Conservation (phyloP, 2,329 filamentous ascomycete genomes). For the Lasiodiplodia citricola region DNA sequence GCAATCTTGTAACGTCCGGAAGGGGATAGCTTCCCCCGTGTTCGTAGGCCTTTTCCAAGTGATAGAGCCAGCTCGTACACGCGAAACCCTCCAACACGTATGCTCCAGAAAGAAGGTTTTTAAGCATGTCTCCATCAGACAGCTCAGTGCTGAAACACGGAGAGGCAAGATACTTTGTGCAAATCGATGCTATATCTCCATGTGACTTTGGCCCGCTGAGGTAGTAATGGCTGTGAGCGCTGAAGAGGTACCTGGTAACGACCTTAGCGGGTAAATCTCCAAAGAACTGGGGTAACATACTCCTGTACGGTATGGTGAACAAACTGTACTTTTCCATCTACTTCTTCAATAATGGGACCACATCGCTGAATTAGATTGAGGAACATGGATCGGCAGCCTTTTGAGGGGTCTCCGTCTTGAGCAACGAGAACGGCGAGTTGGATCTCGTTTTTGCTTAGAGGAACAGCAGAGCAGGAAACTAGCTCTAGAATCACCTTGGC, state of each 20-base stretch:
- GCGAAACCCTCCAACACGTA: background rate
- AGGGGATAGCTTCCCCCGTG: background rate
- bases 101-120: background rate
- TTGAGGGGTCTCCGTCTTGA: background rate
- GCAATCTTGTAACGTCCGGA: too few species aligned
- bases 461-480: background rate
- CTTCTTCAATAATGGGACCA: background rate
- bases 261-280: background rate
- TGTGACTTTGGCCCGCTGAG: background rate
- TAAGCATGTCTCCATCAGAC: background rate
- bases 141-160: background rate
- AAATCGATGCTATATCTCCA: background rate
- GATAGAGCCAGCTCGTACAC: background rate
- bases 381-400: background rate
- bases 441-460: background rate
- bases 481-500: background rate
- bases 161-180: background rate
- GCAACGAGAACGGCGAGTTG: background rate
- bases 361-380: background rate
- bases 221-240: background rate
- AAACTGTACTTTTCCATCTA: background rate
- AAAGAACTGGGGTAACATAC: background rate
- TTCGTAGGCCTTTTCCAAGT: background rate
- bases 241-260: background rate
- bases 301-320: background rate